Evolutionary conservation across 192 early-diverging fungal species (phyloP), one percentile per base, ranked within the genome.

Genomic region (Coemansia sp.): DNA sequence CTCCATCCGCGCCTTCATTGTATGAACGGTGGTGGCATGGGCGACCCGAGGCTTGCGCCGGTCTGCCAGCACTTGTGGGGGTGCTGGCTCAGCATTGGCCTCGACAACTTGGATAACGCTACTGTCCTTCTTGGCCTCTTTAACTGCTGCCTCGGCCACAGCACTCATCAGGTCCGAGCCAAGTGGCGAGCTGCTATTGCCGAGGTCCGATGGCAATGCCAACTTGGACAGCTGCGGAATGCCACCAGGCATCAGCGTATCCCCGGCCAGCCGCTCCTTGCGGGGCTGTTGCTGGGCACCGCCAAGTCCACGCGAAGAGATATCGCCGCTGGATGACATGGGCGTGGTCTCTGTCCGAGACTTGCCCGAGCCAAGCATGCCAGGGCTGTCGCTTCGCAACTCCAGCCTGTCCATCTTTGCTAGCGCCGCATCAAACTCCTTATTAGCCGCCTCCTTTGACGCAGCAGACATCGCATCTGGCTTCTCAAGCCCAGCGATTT

Each of bases 51-150:
- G 65, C 59, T 77, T 82, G 71, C 79, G 79, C 14, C 79, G 50
- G 68, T 82, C 79, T 1, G 79, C 79, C 38, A 82, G 46, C n/a
- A 77, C 79, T 28, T 82, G 79, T 23, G 79, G 79, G 62, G 79
- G 79, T n/a, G 60, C 59, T 3, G 63, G 67, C 16, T 71, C 67
- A n/a, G 40, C 23, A 20, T 62, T 58, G 3, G 71, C 63, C 20
- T 80, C 73, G 7, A 67, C 61, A 23, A 80, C 61, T 16, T 80
- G 78, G 33, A 80, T 73, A 11, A 71, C 36, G 63, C 59, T 71
- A 50, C 73, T 69, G 23, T 74, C 78, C 69, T 24, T 75, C 73
- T 75, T 75, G 5, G 78, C 78, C 63, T 71, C 69, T 46, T 72
- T 59, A 18, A 75, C 66, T 14, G 78, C 78, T 3, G 78, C 78